Conservation (phyloP, 2,329 filamentous ascomycete species). For the Monascus ruber region DNA sequence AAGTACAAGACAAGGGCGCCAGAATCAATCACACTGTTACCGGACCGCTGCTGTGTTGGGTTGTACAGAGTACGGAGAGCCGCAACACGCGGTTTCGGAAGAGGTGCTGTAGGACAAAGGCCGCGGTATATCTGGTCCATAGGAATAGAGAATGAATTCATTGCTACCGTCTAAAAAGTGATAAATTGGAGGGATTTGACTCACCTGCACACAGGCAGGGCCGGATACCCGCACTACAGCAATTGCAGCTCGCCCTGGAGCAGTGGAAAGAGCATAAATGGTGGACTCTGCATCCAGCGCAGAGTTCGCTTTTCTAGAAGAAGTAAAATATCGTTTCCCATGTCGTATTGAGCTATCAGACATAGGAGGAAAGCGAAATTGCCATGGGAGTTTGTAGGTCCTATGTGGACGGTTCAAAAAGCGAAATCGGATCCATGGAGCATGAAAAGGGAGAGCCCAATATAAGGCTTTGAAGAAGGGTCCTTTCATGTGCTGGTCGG, state of each 20-base stretch:
- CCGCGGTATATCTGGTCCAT: slow-evolving; percentile 51
- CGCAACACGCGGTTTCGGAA: slow-evolving; percentile 53
- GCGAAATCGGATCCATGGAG: no score
- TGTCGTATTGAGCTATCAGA: neutral
- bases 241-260: slow-evolving; percentile 75
- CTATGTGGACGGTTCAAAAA: no score
- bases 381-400: no score
- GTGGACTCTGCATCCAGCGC: slow-evolving; percentile 39
- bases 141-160: neutral
- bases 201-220: slow-evolving; percentile 56
- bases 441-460: no score
- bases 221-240: slow-evolving; percentile 84
- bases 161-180: no score
- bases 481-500: no score
- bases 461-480: no score
- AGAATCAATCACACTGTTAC: slow-evolving; percentile 53
- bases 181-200: slow-evolving; percentile 4
- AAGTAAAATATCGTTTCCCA: slow-evolving; percentile 13
- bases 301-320: slow-evolving; percentile 5
- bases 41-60: slow-evolving; percentile 31
- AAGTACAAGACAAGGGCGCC: slow-evolving; percentile 75
- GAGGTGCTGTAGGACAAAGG: slow-evolving; percentile 45
- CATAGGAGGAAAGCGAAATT: no score
- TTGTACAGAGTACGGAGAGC: slow-evolving; percentile 63
- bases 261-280: slow-evolving; percentile 87